Percentiles rank a stretch among this genome's conserved stretches.
phyloP scores from a whole-genome alignment of 192 early-diverging fungal genomes.

The Coemansia sp. region DNA sequence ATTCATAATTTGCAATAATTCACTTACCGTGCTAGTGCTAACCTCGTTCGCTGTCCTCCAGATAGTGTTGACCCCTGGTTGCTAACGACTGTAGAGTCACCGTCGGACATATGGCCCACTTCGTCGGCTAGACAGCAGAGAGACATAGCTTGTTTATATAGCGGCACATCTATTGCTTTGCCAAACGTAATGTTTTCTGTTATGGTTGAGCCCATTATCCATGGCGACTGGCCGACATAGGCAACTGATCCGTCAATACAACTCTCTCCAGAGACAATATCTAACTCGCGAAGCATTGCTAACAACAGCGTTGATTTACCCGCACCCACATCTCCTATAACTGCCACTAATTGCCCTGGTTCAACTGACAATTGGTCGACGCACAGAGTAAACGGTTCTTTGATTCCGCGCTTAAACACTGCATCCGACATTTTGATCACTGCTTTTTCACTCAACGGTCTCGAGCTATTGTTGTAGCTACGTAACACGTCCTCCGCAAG shows the following conservation, averaged over 20 bases:
- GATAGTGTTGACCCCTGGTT: conserved; percentile 39
- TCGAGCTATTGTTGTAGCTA: not conserved
- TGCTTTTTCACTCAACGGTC: not conserved
- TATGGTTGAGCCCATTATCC: conserved; percentile 67
- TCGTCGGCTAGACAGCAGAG: conserved; percentile 65
- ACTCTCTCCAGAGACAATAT: conserved; percentile 11
- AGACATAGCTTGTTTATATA: conserved; percentile 58
- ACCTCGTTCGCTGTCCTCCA: conserved; percentile 58
- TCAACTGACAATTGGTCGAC: conserved; percentile 2
- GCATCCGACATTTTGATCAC: not conserved
- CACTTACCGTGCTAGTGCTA: conserved; percentile 58
- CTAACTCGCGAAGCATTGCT: conserved; percentile 75
- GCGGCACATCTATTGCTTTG: conserved; percentile 41
- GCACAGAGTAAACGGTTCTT: not conserved
- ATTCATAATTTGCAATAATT: not conserved
- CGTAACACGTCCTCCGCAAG: not conserved
- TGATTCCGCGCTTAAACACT: conserved; percentile 3
- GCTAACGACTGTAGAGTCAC: conserved; percentile 61
- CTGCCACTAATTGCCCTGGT: conserved; percentile 61
- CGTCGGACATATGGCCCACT: conserved; percentile 55
- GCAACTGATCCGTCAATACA: conserved; percentile 17
- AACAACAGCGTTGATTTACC: conserved; percentile 79
- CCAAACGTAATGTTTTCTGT: conserved; percentile 78
- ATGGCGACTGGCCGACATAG: conserved; percentile 51
- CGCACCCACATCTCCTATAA: conserved; percentile 78